phyloP scores from a whole-genome alignment of 2,329 filamentous ascomycete species.

The Xylaria sp. region DNA sequence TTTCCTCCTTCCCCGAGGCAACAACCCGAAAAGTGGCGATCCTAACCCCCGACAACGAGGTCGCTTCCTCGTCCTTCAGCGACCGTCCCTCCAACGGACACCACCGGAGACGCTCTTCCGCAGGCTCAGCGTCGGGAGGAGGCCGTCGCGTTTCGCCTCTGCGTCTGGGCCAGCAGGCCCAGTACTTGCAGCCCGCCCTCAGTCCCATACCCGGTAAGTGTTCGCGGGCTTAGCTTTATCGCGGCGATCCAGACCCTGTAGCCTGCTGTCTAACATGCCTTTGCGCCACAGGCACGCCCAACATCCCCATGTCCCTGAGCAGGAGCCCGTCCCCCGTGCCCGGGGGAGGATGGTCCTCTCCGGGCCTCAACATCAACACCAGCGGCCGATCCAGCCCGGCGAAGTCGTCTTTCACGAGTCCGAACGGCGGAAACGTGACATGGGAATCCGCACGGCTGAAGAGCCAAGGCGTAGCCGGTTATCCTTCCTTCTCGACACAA shows the following conservation, averaged over 20 bases:
- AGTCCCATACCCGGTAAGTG: constrained; percentile 62
- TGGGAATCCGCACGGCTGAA: constrained; percentile 85
- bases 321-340: constrained; percentile 84
- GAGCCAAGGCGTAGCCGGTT: constrained; percentile 72
- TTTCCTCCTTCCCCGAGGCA: neutral
- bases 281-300: constrained; percentile 53
- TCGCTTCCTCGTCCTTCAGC: constrained; percentile 58
- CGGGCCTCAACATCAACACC: constrained; percentile 69
- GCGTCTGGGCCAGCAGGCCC: constrained; percentile 45
- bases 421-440: constrained; percentile 63
- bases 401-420: constrained; percentile 49
- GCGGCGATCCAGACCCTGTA: constrained; percentile 7
- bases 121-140: constrained; percentile 36
- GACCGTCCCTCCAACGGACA: constrained; percentile 52
- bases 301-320: constrained; percentile 75
- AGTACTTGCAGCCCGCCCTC: constrained; percentile 43
- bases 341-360: constrained; percentile 87
- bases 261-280: constrained; percentile 12
- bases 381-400: constrained; percentile 72
- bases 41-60: constrained; percentile 48
- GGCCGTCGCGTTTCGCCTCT: constrained; percentile 39
- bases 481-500: constrained; percentile 77
- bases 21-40: constrained; percentile 53
- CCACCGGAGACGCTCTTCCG: constrained; percentile 54
- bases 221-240: constrained; percentile 26